These are phyloP conservation scores for Naumovozyma baii DNA, from an alignment of 805 yeast species.

Conservation along the genomic window DNA sequence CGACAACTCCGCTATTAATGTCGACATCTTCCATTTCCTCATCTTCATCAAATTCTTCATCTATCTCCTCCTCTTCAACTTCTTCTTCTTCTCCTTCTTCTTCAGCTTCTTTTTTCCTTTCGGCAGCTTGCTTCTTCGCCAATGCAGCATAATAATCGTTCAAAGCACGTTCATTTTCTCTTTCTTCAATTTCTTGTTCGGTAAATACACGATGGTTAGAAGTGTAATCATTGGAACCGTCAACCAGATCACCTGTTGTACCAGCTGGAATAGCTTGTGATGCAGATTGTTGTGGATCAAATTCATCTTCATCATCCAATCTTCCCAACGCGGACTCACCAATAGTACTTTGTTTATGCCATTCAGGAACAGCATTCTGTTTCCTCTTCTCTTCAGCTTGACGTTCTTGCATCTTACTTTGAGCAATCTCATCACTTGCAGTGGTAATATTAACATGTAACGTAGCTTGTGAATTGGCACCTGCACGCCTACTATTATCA, in stretches of 20 bases:
- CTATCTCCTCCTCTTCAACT: slow-evolving; percentile 36
- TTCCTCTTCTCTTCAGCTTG: slow-evolving; percentile 65
- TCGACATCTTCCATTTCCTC: slow-evolving; percentile 19
- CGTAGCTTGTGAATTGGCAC: slow-evolving; percentile 67
- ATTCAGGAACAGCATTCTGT: slow-evolving; percentile 91
- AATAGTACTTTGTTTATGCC: slow-evolving; percentile 91
- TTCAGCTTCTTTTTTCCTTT: slow-evolving; percentile 46
- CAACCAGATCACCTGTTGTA: slow-evolving; percentile 10
- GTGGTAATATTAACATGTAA: slow-evolving; percentile 81
- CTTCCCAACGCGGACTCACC: slow-evolving; percentile 55
- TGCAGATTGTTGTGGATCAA: slow-evolving; percentile 22
- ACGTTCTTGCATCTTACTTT: slow-evolving; percentile 52
- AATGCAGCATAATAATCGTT: slow-evolving; percentile 70
- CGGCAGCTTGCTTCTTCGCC: slow-evolving; percentile 57
- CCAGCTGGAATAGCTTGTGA: slow-evolving; percentile 12
- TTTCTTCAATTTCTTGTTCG: slow-evolving; percentile 40
- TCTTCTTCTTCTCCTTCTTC: slow-evolving; percentile 39
- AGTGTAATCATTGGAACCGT: slow-evolving; percentile 9
- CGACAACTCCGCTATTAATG: slow-evolving; percentile 7
- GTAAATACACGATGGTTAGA: slow-evolving; percentile 15
- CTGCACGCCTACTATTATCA: slow-evolving; percentile 39
- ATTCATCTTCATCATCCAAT: slow-evolving; percentile 42
- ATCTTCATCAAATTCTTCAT: slow-evolving; percentile 15
- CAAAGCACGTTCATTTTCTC: slow-evolving; percentile 62
- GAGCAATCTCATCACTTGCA: slow-evolving; percentile 71